These are phyloP conservation scores for Raphanus sativus DNA, from an alignment of 345 rosid species.

Conservation along the genomic window DNA sequence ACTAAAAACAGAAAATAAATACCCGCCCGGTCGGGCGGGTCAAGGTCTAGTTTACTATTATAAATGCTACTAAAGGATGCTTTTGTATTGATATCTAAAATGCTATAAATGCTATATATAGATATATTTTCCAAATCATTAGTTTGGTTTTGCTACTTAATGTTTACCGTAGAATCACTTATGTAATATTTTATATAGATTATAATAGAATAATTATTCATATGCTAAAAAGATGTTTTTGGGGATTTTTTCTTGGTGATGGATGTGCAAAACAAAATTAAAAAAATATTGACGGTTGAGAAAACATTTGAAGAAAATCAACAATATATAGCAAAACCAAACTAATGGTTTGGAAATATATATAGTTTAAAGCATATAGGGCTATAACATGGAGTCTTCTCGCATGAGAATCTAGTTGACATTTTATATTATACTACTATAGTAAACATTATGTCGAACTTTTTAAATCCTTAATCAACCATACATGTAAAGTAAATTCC, in stretches of 20 bases:
- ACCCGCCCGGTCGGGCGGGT: no score
- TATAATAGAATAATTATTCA: no score
- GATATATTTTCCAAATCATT: no score
- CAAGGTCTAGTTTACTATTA: no score
- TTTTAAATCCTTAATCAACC: background rate
- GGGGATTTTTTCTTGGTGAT: background rate
- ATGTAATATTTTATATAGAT: no score
- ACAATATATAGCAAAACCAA: background rate
- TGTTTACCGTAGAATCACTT: no score
- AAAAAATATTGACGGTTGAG: background rate
- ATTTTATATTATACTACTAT: conserved; percentile 18
- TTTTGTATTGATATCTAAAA: no score
- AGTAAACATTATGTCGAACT: conserved; percentile 11
- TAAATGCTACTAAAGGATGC: no score
- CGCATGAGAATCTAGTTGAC: conserved; percentile 13
- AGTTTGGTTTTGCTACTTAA: no score
- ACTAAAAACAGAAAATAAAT: no score
- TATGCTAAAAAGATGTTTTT: background rate
- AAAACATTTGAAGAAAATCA: background rate
- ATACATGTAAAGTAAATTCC: conserved; percentile 19
- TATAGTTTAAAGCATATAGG: background rate
- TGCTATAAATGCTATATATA: no score
- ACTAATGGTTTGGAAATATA: background rate
- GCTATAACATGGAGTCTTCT: background rate
- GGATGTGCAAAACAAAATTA: background rate